Evolutionary conservation across 2,329 filamentous ascomycete genomes (phyloP).

Genomic region (Fusarium buxicola): DNA sequence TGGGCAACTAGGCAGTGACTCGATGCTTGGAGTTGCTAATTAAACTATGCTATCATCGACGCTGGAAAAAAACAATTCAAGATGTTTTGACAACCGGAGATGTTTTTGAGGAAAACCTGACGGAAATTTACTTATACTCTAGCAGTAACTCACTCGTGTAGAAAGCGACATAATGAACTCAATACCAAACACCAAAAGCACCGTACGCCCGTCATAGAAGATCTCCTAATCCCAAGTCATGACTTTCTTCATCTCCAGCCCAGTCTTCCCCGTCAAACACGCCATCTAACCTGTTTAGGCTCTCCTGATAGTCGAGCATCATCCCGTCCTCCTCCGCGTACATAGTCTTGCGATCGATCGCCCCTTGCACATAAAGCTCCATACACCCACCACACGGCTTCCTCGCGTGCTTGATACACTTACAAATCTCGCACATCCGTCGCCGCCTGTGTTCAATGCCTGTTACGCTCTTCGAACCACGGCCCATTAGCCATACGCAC

Average conservation of each 20-base stretch:
- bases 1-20: no score
- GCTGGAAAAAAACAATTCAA: no score
- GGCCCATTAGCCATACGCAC: constrained; percentile 21
- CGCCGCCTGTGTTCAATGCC: constrained; percentile 22
- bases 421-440: constrained; percentile 28
- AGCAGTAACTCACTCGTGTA: not conserved
- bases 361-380: constrained; percentile 31
- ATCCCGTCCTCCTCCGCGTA: not conserved
- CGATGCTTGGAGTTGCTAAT: no score
- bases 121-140: not conserved
- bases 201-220: not conserved
- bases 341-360: constrained; percentile 8
- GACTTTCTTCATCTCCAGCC: not conserved
- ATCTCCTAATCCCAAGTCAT: not conserved
- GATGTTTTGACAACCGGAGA: not conserved
- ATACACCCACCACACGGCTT: constrained; percentile 27
- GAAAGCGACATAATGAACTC: not conserved
- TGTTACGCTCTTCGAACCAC: not conserved
- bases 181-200: not conserved
- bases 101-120: not conserved
- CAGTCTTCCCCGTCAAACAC: constrained; percentile 1
- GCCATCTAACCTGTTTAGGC: constrained; percentile 10
- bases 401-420: constrained; percentile 23
- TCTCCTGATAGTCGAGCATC: not conserved
- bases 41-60: no score